Percentiles rank a stretch among this genome's conserved stretches.
phyloP scores from a whole-genome alignment of 2,329 filamentous ascomycete species.

The Xylaria sp. region DNA sequence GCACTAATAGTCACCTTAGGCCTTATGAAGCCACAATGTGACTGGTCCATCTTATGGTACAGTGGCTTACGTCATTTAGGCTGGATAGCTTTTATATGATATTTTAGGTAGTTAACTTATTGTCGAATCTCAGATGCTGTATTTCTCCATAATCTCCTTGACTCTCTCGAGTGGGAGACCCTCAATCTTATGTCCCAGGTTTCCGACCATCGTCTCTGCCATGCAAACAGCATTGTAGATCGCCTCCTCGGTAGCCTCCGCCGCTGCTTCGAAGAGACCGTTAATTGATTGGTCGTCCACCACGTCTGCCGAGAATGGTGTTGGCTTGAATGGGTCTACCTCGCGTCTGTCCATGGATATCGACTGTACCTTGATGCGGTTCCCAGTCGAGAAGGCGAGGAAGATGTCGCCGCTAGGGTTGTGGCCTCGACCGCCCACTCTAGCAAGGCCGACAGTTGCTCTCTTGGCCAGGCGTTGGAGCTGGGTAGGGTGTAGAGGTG shows the following conservation, averaged over 20 bases:
- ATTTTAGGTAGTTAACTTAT: background rate
- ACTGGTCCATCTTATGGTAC: background rate
- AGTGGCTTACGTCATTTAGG: background rate
- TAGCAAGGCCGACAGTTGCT: slow-evolving; percentile 68
- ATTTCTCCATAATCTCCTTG: slow-evolving; percentile 58
- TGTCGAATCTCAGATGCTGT: slow-evolving; percentile 35
- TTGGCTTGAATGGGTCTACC: slow-evolving; percentile 55
- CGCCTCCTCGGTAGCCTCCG: slow-evolving; percentile 71
- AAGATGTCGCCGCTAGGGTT: slow-evolving; percentile 75
- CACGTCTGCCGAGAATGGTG: slow-evolving; percentile 53
- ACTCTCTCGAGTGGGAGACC: slow-evolving; percentile 60
- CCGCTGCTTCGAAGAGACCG: slow-evolving; percentile 68
- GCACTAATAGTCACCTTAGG: no score
- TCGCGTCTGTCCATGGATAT: slow-evolving; percentile 47
- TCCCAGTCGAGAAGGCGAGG: slow-evolving; percentile 72
- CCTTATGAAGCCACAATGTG: slow-evolving; percentile 12
- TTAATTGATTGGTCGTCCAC: slow-evolving; percentile 70
- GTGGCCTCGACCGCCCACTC: slow-evolving; percentile 69
- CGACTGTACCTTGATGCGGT: slow-evolving; percentile 58
- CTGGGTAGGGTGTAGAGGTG: slow-evolving; percentile 66
- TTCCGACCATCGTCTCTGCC: slow-evolving; percentile 67
- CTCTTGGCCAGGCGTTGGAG: slow-evolving; percentile 68
- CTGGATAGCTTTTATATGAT: background rate
- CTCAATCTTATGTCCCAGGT: slow-evolving; percentile 59
- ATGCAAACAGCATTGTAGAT: slow-evolving; percentile 72